Evolutionary conservation across 1,284 basidiomycete genomes (phyloP).

Genomic region (Athelia sp.): DNA sequence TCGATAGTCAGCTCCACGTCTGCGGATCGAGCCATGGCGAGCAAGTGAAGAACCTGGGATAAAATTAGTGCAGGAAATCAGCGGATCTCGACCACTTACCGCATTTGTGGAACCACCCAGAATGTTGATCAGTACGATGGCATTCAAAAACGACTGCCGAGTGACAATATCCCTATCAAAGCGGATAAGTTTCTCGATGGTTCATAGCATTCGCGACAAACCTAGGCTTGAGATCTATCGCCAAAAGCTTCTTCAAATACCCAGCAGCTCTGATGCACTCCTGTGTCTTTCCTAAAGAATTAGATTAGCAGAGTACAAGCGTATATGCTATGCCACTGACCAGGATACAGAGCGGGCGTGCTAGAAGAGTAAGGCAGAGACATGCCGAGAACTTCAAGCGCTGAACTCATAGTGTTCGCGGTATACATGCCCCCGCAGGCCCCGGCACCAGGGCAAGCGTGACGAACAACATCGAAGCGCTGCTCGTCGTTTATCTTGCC

Average conservation of each 20-base stretch:
- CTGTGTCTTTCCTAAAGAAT: slow-evolving; percentile 64
- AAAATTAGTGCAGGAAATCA: slow-evolving; percentile 1
- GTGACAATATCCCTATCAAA: slow-evolving; percentile 79
- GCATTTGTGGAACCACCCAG: slow-evolving; percentile 93
- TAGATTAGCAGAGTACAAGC: not conserved
- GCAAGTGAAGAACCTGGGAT: slow-evolving; percentile 77
- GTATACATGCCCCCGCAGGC: slow-evolving; percentile 83
- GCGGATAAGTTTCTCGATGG: not conserved
- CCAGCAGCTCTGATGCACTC: slow-evolving; percentile 83
- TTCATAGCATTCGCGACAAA: slow-evolving; percentile 18
- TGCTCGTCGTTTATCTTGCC: slow-evolving; percentile 76
- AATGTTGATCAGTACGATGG: slow-evolving; percentile 80
- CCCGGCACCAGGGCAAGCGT: slow-evolving; percentile 78
- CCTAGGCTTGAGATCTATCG: slow-evolving; percentile 84
- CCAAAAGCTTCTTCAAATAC: slow-evolving; percentile 79
- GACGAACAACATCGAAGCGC: slow-evolving; percentile 74
- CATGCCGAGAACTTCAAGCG: slow-evolving; percentile 89
- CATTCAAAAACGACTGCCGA: slow-evolving; percentile 87
- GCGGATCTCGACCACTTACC: slow-evolving; percentile 33
- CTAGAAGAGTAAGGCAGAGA: slow-evolving; percentile 87
- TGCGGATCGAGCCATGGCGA: slow-evolving; percentile 91
- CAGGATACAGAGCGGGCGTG: slow-evolving; percentile 75
- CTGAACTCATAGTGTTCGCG: slow-evolving; percentile 88
- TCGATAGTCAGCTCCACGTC: slow-evolving; percentile 87
- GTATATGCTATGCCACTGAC: slow-evolving; percentile 27